Conservation (phyloP, 1,139 yeast species). For the Scheffersomyces stambukii region DNA sequence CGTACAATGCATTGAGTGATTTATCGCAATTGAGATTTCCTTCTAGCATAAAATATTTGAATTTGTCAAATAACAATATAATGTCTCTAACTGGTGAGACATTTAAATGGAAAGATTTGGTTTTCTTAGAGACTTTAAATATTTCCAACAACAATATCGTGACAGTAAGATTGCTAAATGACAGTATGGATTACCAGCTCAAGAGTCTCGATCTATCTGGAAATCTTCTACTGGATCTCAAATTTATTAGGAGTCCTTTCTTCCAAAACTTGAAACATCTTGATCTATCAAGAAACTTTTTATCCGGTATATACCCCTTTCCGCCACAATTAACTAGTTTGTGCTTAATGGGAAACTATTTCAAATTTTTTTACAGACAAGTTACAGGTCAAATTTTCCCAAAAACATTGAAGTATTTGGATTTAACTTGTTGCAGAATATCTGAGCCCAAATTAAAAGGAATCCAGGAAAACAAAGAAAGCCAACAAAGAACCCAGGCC, state of each 20-base stretch:
- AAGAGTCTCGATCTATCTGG: slow-evolving; percentile 16
- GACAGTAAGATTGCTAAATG: slow-evolving; percentile 5
- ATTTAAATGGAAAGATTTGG: slow-evolving; percentile 11
- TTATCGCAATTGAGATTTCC: slow-evolving; percentile 14
- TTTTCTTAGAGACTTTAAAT: slow-evolving; percentile 13
- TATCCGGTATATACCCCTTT: slow-evolving; percentile 13
- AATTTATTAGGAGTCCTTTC: slow-evolving; percentile 7
- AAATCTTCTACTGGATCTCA: slow-evolving; percentile 18
- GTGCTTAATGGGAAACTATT: slow-evolving; percentile 19
- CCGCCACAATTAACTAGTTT: slow-evolving; percentile 13
- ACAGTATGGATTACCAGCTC: slow-evolving; percentile 3
- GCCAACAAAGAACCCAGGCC: slow-evolving; percentile 3
- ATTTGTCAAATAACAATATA: slow-evolving; percentile 23
- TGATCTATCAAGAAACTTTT: slow-evolving; percentile 21
- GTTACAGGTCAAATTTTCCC: slow-evolving; percentile 12
- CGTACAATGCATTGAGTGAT: slow-evolving; percentile 18
- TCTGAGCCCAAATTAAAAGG: neutral
- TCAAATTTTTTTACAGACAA: slow-evolving; percentile 9
- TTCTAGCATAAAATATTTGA: slow-evolving; percentile 13
- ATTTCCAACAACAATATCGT: slow-evolving; percentile 21
- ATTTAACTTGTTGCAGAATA: slow-evolving; percentile 15
- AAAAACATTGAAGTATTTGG: slow-evolving; percentile 10
- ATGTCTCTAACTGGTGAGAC: slow-evolving; percentile 9
- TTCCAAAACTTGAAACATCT: slow-evolving; percentile 14
- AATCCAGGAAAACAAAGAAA: slow-evolving; percentile 2